phyloP scores from a whole-genome alignment of 805 yeast species.

The Debaryomyces castellii region DNA sequence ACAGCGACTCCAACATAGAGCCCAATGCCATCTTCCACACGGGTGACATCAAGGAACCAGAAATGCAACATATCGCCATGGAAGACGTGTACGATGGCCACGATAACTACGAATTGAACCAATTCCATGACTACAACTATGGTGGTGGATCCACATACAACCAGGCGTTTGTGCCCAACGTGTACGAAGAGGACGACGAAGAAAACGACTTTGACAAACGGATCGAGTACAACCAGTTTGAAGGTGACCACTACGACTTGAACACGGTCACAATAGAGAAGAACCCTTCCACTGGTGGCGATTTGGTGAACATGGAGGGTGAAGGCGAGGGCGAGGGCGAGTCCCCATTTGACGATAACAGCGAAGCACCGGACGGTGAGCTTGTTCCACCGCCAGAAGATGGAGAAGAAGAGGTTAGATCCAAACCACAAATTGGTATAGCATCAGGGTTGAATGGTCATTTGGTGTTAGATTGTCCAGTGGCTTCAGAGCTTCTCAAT shows the following conservation, averaged over 20 bases:
- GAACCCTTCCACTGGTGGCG: constrained; percentile 2
- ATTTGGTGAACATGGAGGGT: constrained; percentile 4
- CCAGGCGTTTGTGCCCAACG: constrained; percentile 45
- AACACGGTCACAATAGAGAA: constrained; percentile 27
- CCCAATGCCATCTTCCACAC: constrained; percentile 29
- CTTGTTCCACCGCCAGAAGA: constrained; percentile 33
- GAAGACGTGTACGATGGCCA: constrained; percentile 14
- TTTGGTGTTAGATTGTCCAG: constrained; percentile 48
- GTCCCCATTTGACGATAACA: constrained; percentile 31
- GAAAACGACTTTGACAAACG: constrained; percentile 38
- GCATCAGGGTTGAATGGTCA: constrained; percentile 43
- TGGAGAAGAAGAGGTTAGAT: constrained; percentile 27
- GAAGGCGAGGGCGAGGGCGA: constrained; percentile 9
- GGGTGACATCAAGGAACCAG: constrained; percentile 14
- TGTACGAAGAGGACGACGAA: constrained; percentile 33
- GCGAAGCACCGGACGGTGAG: constrained; percentile 8
- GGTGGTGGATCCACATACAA: constrained; percentile 16
- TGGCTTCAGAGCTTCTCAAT: constrained; percentile 40
- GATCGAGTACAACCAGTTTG: constrained; percentile 38
- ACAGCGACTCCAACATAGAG: constrained; percentile 16
- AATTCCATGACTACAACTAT: constrained; percentile 19
- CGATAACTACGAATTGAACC: constrained; percentile 19
- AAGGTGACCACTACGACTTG: constrained; percentile 43
- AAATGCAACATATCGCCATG: constrained; percentile 14
- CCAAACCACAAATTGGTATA: constrained; percentile 32